These are phyloP conservation scores for Cavenderia fasciculata DNA, from an alignment of 78 protist genomes.

Conservation along the genomic window DNA sequence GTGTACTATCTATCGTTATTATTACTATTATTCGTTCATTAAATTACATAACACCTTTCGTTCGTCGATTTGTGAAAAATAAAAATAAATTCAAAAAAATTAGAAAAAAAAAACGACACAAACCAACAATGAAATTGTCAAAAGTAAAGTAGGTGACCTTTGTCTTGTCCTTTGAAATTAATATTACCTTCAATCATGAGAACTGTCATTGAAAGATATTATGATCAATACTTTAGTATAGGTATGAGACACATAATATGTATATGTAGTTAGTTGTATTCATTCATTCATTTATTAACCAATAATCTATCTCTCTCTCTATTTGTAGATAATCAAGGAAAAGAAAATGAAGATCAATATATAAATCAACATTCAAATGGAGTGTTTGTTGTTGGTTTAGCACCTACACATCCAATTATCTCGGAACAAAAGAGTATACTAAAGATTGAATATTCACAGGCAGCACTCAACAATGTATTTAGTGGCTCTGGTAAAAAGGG, in stretches of 20 bases:
- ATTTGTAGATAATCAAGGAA: neutral
- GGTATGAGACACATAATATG: neutral
- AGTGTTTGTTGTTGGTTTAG: constrained; percentile 37
- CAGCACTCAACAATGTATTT: neutral
- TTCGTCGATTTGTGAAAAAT: too few relatives aligned
- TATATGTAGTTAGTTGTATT: too few relatives aligned
- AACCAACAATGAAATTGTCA: too few relatives aligned
- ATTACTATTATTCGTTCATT: too few relatives aligned
- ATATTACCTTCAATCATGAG: too few relatives aligned
- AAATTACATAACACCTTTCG: too few relatives aligned
- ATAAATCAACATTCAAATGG: constrained; percentile 65
- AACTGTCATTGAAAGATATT: constrained; percentile 73
- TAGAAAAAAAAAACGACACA: too few relatives aligned
- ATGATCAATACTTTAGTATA: constrained; percentile 14
- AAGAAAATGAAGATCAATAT: constrained; percentile 21
- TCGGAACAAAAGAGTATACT: neutral
- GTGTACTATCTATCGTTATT: too few relatives aligned
- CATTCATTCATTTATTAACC: neutral
- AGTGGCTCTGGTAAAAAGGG: constrained; percentile 41
- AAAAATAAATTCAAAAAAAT: too few relatives aligned
- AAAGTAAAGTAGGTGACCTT: too few relatives aligned
- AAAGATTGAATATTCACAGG: constrained; percentile 5
- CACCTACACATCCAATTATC: constrained; percentile 48
- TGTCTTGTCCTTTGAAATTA: too few relatives aligned
- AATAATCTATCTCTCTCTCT: too few relatives aligned